Evolutionary conservation across 352 stramenopile genomes (phyloP).

Genomic region (Pythium chondricola): DNA sequence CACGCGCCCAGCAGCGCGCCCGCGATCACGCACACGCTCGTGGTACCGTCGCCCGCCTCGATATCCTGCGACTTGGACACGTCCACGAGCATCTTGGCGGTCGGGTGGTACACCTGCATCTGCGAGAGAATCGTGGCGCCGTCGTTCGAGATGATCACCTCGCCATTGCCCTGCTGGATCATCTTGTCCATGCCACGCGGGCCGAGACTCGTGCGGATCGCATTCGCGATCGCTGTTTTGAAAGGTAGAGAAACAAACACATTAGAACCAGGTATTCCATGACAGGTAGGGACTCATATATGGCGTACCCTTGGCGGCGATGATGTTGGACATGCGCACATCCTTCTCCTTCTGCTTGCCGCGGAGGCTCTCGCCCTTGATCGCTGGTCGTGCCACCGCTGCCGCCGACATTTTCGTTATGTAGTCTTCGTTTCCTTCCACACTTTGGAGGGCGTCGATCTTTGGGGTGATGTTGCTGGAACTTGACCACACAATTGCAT

Average conservation of each 20-base stretch:
- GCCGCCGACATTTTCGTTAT: conserved; percentile 22
- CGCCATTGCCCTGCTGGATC: conserved; percentile 95
- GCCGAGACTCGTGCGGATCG: conserved; percentile 96
- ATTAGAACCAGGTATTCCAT: not conserved
- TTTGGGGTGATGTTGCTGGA: conserved; percentile 17
- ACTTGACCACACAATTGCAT: conserved; percentile 20
- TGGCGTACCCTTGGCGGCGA: conserved; percentile 92
- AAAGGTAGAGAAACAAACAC: conserved; percentile 1
- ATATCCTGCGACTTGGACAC: conserved; percentile 99
- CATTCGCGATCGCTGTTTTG: conserved; percentile 92
- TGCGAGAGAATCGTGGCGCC: conserved; percentile 98
- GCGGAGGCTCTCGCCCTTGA: conserved; percentile 65
- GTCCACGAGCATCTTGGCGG: conserved; percentile 99
- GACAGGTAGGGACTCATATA: not conserved
- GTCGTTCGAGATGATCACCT: conserved; percentile 99
- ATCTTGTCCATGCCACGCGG: conserved; percentile 99
- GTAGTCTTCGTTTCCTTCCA: conserved; percentile 14
- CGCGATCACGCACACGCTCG: conserved; percentile 97
- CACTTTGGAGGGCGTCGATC: conserved; percentile 21
- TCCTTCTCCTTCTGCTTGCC: conserved; percentile 96
- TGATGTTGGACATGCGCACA: conserved; percentile 98
- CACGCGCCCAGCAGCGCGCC: conserved; percentile 96
- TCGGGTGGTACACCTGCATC: conserved; percentile 98
- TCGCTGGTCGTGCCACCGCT: conserved; percentile 46
- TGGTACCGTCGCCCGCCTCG: conserved; percentile 97